These are phyloP conservation scores for Chlorella sp. DNA, from an alignment of 139 green algal species.

Conservation along the genomic window DNA sequence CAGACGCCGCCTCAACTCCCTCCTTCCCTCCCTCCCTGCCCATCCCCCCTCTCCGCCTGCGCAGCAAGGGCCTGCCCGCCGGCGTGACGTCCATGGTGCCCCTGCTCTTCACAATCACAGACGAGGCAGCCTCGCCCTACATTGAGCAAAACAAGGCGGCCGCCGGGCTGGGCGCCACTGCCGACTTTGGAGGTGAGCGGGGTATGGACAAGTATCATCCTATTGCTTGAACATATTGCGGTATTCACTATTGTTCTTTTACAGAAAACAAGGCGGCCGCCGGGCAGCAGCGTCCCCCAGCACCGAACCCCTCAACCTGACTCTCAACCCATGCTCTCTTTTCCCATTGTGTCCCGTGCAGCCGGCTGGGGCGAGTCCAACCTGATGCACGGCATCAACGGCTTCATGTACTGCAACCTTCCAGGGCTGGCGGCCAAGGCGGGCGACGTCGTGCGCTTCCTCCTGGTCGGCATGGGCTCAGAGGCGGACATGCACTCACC, in stretches of 20 bases:
- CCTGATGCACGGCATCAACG: slow-evolving; percentile 60
- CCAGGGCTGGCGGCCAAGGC: slow-evolving; percentile 39
- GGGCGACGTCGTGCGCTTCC: slow-evolving; percentile 37
- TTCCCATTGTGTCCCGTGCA: neutral
- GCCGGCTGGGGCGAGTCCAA: slow-evolving; percentile 45
- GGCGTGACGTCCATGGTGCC: slow-evolving; percentile 41
- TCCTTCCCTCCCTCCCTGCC: too few relatives aligned
- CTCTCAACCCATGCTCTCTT: neutral
- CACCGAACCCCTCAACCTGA: neutral
- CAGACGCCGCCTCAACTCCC: neutral
- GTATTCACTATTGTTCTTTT: too few relatives aligned
- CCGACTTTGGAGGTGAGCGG: neutral
- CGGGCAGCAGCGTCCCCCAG: too few relatives aligned
- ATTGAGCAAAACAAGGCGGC: slow-evolving; percentile 32
- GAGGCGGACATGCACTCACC: slow-evolving; percentile 66
- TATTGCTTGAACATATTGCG: too few relatives aligned
- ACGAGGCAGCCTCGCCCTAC: slow-evolving; percentile 46
- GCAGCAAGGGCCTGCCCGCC: neutral
- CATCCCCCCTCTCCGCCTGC: neutral
- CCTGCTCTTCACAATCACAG: slow-evolving; percentile 54
- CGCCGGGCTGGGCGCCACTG: slow-evolving; percentile 11
- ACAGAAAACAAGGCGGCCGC: too few relatives aligned
- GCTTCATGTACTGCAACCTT: slow-evolving; percentile 65
- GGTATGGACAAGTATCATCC: too few relatives aligned
- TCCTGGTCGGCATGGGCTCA: slow-evolving; percentile 54